Evolutionary conservation across 768 basidiomycete species (phyloP).

Genomic region (Suillus clintonianus): DNA sequence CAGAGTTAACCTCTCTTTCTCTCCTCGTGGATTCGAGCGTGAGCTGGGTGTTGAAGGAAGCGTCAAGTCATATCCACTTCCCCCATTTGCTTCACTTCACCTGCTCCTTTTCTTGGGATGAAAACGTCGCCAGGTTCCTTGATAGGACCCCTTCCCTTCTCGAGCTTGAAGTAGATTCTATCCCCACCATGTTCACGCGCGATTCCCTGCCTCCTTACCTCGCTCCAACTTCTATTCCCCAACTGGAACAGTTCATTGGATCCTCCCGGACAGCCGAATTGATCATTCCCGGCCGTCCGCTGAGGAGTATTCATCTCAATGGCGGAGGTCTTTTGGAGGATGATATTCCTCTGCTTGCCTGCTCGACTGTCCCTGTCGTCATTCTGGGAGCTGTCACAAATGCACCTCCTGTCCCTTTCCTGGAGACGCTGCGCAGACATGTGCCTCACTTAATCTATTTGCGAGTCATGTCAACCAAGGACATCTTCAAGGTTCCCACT

Average conservation of each 20-base stretch:
- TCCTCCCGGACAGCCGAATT: slow-evolving; percentile 54
- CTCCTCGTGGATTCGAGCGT: slow-evolving; percentile 48
- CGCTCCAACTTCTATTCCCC: slow-evolving; percentile 38
- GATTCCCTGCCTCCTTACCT: slow-evolving; percentile 23
- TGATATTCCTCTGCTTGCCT: slow-evolving; percentile 52
- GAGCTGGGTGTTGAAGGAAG: slow-evolving; percentile 54
- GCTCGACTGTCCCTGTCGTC: slow-evolving; percentile 49
- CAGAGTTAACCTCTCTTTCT: slow-evolving; percentile 53
- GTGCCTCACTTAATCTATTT: slow-evolving; percentile 67
- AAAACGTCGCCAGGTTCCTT: slow-evolving; percentile 61
- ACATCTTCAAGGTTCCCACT: slow-evolving; percentile 50
- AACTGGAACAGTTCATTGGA: slow-evolving; percentile 61
- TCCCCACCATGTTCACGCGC: slow-evolving; percentile 31
- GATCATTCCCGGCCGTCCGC: slow-evolving; percentile 67
- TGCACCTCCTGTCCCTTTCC: slow-evolving; percentile 56
- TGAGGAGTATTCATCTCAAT: slow-evolving; percentile 62
- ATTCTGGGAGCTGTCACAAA: slow-evolving; percentile 63
- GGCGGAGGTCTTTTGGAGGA: slow-evolving; percentile 61
- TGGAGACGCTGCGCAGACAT: slow-evolving; percentile 54
- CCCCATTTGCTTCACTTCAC: slow-evolving; percentile 55
- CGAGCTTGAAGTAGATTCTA: slow-evolving; percentile 54
- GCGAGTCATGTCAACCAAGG: slow-evolving; percentile 60
- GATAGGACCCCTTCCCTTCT: slow-evolving; percentile 52
- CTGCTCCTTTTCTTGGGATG: slow-evolving; percentile 63
- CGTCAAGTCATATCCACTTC: slow-evolving; percentile 32